A percentile compares a stretch with the other conserved stretches of the same genome.
Conservation (phyloP, 2,329 filamentous ascomycete genomes). For the Stemphylium vesicarium region DNA sequence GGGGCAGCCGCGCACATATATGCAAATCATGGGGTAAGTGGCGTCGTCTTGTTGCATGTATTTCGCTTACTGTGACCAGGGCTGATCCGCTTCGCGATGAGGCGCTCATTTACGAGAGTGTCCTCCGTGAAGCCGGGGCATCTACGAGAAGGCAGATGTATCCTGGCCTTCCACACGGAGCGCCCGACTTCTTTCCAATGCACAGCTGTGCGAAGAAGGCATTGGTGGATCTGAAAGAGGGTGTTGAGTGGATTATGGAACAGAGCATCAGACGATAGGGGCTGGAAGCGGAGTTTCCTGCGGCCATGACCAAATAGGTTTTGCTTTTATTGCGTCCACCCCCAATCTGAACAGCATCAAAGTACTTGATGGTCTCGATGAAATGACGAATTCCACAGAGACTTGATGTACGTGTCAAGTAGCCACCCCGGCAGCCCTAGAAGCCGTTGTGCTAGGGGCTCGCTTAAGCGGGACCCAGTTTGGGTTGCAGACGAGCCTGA, state of each 20-base stretch:
- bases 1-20: constrained; percentile 55
- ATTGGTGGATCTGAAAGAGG: constrained; percentile 12
- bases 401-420: too few relatives aligned
- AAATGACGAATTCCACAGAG: too few relatives aligned
- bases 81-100: neutral
- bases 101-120: constrained; percentile 16
- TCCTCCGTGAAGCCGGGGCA: too few relatives aligned
- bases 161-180: neutral
- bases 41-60: neutral
- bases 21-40: constrained; percentile 56
- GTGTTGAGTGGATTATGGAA: constrained; percentile 46
- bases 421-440: neutral
- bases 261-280: too few relatives aligned
- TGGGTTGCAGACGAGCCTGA: constrained; percentile 12
- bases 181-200: constrained; percentile 46
- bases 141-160: too few relatives aligned
- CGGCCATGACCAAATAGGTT: too few relatives aligned
- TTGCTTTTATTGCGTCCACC: too few relatives aligned
- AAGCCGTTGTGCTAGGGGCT: constrained; percentile 19
- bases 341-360: too few relatives aligned
- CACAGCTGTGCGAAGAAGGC: constrained; percentile 33
- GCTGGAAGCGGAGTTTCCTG: too few relatives aligned
- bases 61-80: neutral
- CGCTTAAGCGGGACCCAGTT: constrained; percentile 19
- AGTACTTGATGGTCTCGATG: too few relatives aligned